A percentile compares a stretch with the other conserved stretches of the same genome.
Evolutionary conservation across 768 basidiomycete species (phyloP).

Genomic region (Trametes punicea): DNA sequence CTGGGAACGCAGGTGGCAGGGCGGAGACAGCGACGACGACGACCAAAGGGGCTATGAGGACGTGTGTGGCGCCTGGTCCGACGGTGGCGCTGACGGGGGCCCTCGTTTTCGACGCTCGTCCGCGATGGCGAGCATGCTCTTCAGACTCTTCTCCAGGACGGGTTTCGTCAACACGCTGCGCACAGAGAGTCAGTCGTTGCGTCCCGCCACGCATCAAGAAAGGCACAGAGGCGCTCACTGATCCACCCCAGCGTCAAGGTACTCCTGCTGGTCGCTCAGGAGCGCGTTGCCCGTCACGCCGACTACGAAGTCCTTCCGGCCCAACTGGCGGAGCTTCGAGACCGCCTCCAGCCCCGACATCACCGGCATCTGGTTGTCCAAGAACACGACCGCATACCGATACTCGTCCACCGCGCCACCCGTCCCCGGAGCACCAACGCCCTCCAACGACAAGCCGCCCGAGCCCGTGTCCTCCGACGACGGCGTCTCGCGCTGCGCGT

Average conservation of each 20-base stretch:
- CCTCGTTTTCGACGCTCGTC: conserved; percentile 36
- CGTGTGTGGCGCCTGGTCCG: conserved; percentile 1
- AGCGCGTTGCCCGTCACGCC: conserved; percentile 54
- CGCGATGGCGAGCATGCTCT: conserved; percentile 40
- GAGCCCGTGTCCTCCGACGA: conserved; percentile 35
- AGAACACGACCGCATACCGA: conserved; percentile 46
- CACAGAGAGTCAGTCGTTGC: background rate
- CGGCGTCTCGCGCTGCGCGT: conserved; percentile 21
- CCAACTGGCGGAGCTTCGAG: conserved; percentile 57
- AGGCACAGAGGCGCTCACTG: conserved; percentile 42
- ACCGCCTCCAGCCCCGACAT: conserved; percentile 73
- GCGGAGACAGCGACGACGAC: background rate
- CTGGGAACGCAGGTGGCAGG: background rate
- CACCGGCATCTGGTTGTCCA: conserved; percentile 82
- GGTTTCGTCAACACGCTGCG: conserved; percentile 76
- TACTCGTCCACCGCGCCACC: conserved; percentile 17
- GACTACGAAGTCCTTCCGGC: conserved; percentile 75
- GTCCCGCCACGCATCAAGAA: background rate
- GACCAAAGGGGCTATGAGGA: conserved; percentile 1
- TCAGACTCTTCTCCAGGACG: conserved; percentile 55
- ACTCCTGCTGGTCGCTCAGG: conserved; percentile 67
- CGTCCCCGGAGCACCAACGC: background rate
- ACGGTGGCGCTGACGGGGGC: background rate
- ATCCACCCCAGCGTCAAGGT: conserved; percentile 72
- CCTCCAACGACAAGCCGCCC: conserved; percentile 26